These are phyloP conservation scores for Omphalotus guepiniiformis DNA, from an alignment of 768 basidiomycete species.

Conservation along the genomic window DNA sequence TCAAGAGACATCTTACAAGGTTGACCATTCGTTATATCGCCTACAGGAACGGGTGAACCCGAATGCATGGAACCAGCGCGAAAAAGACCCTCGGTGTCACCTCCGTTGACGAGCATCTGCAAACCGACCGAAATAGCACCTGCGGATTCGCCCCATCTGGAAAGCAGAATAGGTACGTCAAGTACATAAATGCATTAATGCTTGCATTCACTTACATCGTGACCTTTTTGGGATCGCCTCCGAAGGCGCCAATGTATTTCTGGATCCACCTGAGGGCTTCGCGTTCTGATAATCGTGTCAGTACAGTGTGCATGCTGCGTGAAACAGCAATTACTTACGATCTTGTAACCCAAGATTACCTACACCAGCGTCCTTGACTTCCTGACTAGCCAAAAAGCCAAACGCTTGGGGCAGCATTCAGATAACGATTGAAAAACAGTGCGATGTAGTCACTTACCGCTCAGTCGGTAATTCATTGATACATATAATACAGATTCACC, in stretches of 20 bases:
- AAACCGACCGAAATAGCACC: conserved; percentile 52
- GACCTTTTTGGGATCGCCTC: conserved; percentile 55
- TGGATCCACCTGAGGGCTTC: conserved; percentile 63
- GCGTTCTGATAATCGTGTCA: conserved; percentile 31
- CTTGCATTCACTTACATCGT: conserved; percentile 33
- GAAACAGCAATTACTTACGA: conserved; percentile 28
- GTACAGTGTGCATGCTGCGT: neutral
- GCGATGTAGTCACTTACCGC: conserved; percentile 10
- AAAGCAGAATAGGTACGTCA: neutral
- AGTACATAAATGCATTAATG: neutral
- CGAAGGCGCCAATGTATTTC: conserved; percentile 55
- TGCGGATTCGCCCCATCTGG: conserved; percentile 33
- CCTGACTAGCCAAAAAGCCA: conserved; percentile 38
- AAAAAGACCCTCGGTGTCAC: conserved; percentile 42
- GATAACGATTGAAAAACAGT: too few relatives aligned
- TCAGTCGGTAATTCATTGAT: conserved; percentile 45
- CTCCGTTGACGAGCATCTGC: conserved; percentile 46
- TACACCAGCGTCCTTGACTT: conserved; percentile 34
- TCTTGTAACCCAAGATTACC: conserved; percentile 50
- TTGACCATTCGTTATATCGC: conserved; percentile 39
- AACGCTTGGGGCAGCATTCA: conserved; percentile 26
- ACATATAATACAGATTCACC: conserved; percentile 47
- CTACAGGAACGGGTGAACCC: conserved; percentile 41
- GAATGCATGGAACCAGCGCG: conserved; percentile 49
- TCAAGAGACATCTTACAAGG: conserved; percentile 14